Conservation (phyloP, 345 rosid species). For the Corchorus capsularis region DNA sequence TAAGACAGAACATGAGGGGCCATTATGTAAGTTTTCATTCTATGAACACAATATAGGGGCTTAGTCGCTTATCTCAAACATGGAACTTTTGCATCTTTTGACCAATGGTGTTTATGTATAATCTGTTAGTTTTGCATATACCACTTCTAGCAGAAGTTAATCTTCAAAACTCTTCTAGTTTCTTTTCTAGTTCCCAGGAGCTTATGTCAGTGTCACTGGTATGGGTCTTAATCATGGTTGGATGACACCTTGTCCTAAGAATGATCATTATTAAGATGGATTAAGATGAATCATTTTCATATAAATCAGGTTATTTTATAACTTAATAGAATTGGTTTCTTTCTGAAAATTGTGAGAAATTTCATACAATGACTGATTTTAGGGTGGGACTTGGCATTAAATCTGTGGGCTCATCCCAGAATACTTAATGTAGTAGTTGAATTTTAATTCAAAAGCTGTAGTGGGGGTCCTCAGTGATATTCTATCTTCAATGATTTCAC, state of each 20-base stretch:
- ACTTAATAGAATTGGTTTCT: not conserved
- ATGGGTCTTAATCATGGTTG: not conserved
- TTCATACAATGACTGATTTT: not conserved
- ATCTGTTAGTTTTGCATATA: not conserved
- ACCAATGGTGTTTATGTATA: not conserved
- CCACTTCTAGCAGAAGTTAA: not conserved
- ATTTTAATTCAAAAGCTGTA: conserved; percentile 15
- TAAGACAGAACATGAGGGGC: conserved; percentile 58
- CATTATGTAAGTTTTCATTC: conserved; percentile 64
- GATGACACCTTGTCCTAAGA: too few species aligned
- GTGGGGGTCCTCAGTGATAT: conserved; percentile 7
- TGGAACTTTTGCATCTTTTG: not conserved
- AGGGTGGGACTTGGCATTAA: conserved; percentile 14
- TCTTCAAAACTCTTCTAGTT: not conserved
- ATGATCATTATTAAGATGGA: not conserved
- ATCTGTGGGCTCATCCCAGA: conserved; percentile 11
- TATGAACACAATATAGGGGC: not conserved
- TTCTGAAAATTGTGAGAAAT: not conserved
- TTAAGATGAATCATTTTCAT: conserved; percentile 2
- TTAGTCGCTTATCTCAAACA: not conserved
- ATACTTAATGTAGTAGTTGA: conserved; percentile 10
- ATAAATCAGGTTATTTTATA: not conserved
- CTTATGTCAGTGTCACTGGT: not conserved
- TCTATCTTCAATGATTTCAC: conserved; percentile 13
- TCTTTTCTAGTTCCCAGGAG: not conserved